These are phyloP conservation scores for Microcera coccophila DNA, from an alignment of 2,329 filamentous ascomycete genomes.

Conservation along the genomic window DNA sequence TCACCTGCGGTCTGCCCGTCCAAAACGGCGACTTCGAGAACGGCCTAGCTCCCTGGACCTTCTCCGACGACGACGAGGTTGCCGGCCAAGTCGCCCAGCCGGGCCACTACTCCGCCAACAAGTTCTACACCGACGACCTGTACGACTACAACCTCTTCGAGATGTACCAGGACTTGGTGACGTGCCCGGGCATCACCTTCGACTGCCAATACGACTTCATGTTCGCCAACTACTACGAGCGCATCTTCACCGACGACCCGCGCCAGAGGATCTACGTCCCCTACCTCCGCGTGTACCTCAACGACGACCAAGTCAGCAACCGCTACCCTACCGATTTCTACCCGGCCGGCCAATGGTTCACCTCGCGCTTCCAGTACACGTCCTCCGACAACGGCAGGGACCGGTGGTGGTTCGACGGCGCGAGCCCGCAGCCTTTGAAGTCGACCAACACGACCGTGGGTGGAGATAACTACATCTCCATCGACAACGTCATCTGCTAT, in stretches of 20 bases:
- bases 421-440: constrained; percentile 2
- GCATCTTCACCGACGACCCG: neutral
- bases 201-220: neutral
- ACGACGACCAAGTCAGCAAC: constrained; percentile 4
- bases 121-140: constrained; percentile 5
- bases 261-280: neutral
- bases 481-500: neutral
- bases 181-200: neutral
- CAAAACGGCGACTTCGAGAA: constrained; percentile 5
- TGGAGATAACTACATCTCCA: neutral
- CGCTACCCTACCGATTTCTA: neutral
- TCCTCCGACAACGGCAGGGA: neutral
- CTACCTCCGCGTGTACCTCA: constrained; percentile 1
- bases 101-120: neutral
- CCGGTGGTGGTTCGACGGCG: constrained; percentile 7
- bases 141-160: constrained; percentile 7
- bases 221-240: neutral
- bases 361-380: neutral
- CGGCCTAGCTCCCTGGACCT: neutral
- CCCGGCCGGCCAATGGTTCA: neutral
- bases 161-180: constrained; percentile 8
- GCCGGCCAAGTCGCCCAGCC: constrained; percentile 1
- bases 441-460: neutral
- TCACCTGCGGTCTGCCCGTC: neutral
- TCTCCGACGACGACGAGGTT: neutral